Evolutionary conservation across 331 rosid species (phyloP).

Genomic region (Pyracantha coccinea): DNA sequence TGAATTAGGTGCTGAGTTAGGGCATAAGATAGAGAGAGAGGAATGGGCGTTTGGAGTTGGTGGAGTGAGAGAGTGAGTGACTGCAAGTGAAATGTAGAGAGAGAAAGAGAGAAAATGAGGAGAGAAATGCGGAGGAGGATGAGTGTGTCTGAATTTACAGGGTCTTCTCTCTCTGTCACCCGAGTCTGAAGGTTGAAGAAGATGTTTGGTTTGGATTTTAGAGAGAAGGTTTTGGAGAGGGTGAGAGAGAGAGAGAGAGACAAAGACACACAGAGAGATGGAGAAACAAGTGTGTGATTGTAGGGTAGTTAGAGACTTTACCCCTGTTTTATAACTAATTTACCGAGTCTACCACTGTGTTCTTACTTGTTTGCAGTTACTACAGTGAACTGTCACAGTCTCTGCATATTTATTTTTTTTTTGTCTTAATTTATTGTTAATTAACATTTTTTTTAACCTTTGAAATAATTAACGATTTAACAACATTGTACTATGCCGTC

Average conservation of each 20-base stretch:
- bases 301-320: slow-evolving; percentile 13
- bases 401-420: not conserved
- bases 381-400: not conserved
- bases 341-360: slow-evolving; percentile 34
- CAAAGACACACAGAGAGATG: no score
- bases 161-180: not conserved
- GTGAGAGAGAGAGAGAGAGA: not conserved
- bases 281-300: slow-evolving; percentile 18
- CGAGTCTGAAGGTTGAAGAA: slow-evolving; percentile 10
- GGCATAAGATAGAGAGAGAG: slow-evolving; percentile 1
- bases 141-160: slow-evolving; percentile 10
- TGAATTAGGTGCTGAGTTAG: slow-evolving; percentile 8
- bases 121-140: slow-evolving; percentile 1
- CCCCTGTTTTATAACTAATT: slow-evolving; percentile 25
- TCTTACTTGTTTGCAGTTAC: not conserved
- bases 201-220: not conserved
- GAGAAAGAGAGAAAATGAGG: slow-evolving; percentile 6
- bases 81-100: slow-evolving; percentile 6
- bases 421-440: not conserved
- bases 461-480: no score
- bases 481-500: no score
- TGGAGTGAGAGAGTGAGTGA: slow-evolving; percentile 3
- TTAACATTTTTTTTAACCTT: no score
- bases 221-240: slow-evolving; percentile 1
- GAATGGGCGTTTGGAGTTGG: not conserved